Conservation (phyloP, 352 stramenopile genomes). For the Phytopythium boreale region DNA sequence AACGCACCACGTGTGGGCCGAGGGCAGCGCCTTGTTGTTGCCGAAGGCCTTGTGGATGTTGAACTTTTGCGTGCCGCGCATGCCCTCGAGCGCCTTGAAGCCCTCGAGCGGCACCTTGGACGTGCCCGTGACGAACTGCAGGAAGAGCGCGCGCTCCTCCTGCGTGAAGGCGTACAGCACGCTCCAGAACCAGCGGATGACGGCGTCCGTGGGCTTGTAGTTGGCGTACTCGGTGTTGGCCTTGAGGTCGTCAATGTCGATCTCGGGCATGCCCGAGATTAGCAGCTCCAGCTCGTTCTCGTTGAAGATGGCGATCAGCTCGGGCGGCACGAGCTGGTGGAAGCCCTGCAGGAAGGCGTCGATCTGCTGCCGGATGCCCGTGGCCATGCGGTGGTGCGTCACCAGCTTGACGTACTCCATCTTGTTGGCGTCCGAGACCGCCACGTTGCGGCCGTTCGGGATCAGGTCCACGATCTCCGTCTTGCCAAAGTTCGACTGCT, state of each 20-base stretch:
- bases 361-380: conserved; percentile 94
- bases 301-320: conserved; percentile 93
- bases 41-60: conserved; percentile 98
- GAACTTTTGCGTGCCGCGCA: conserved; percentile 99
- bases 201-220: conserved; percentile 86
- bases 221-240: conserved; percentile 93
- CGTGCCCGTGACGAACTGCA: conserved; percentile 93
- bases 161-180: conserved; percentile 89
- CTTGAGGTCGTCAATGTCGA: conserved; percentile 94
- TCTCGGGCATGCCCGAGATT: conserved; percentile 91
- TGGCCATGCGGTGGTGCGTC: conserved; percentile 99
- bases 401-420: conserved; percentile 94
- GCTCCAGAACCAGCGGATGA: conserved; percentile 95
- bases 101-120: conserved; percentile 96
- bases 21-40: conserved; percentile 80
- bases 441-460: conserved; percentile 80
- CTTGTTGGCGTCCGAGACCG: conserved; percentile 93
- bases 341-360: conserved; percentile 90
- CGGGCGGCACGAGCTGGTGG: conserved; percentile 87
- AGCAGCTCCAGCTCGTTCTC: conserved; percentile 93
- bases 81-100: conserved; percentile 98
- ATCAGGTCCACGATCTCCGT: conserved; percentile 89
- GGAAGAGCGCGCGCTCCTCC: conserved; percentile 89
- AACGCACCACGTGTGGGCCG: conserved; percentile 96
- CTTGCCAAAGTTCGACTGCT: conserved; percentile 90